These are phyloP conservation scores for Sporothrix pallida DNA, from an alignment of 2,329 filamentous ascomycete genomes.

Conservation along the genomic window DNA sequence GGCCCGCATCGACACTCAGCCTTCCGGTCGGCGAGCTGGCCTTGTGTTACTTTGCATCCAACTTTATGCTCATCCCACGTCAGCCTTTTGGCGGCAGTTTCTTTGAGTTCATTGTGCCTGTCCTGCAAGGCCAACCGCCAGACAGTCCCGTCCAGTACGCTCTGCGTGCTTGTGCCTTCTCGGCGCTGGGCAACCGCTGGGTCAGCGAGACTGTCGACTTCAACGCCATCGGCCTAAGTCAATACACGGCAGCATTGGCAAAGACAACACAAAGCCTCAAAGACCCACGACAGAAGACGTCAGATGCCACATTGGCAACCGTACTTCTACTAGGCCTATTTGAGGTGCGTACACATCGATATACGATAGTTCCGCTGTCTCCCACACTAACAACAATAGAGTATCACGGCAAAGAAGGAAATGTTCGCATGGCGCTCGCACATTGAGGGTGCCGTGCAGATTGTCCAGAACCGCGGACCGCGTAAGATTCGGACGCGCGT, in stretches of 20 bases:
- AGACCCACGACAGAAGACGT: background rate
- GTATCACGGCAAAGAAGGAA: conserved; percentile 60
- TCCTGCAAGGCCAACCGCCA: background rate
- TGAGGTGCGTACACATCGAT: background rate
- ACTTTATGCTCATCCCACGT: conserved; percentile 62
- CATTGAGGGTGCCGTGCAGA: conserved; percentile 65
- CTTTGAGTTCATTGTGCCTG: conserved; percentile 57
- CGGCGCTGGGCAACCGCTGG: conserved; percentile 12
- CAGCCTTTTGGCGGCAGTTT: conserved; percentile 58
- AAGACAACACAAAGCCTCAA: background rate
- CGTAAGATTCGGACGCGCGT: conserved; percentile 60
- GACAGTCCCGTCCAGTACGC: background rate
- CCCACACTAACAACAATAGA: conserved; percentile 40
- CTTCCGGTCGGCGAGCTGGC: conserved; percentile 62
- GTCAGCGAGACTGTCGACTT: conserved; percentile 17
- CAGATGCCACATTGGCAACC: background rate
- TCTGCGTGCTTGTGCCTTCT: background rate
- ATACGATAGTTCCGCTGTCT: background rate
- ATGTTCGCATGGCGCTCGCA: conserved; percentile 67
- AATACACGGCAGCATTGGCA: background rate
- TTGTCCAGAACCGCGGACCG: conserved; percentile 64
- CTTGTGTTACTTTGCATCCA: conserved; percentile 64
- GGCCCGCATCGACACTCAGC: conserved; percentile 44
- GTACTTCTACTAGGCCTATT: background rate
- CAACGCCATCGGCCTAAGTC: background rate